phyloP scores from a whole-genome alignment of 2,329 filamentous ascomycete species.

The Coniochaeta sp. region DNA sequence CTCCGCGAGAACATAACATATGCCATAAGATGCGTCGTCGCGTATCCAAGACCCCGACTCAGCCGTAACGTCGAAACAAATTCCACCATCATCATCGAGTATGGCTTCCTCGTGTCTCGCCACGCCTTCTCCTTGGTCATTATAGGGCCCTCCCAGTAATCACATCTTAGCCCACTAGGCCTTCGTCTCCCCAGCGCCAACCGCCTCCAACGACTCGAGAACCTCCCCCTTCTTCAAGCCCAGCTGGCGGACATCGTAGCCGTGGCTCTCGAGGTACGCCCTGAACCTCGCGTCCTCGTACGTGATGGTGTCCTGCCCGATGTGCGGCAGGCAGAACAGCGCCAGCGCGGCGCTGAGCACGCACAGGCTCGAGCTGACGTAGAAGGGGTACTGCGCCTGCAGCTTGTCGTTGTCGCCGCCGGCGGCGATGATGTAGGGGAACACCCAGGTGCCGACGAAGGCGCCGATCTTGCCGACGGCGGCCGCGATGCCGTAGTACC shows the following conservation, averaged over 20 bases:
- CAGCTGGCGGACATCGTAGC: conserved; percentile 62
- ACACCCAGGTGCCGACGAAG: conserved; percentile 79
- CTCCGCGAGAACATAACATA: conserved; percentile 15
- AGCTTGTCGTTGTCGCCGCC: conserved; percentile 45
- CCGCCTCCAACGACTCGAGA: conserved; percentile 15
- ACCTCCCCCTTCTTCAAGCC: conserved; percentile 31
- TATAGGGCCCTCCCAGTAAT: background rate
- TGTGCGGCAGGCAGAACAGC: conserved; percentile 63
- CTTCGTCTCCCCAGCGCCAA: conserved; percentile 1
- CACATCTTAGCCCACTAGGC: conserved; percentile 3
- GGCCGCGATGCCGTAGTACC: conserved; percentile 67
- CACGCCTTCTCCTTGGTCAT: too few species aligned
- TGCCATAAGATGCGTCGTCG: conserved; percentile 17
- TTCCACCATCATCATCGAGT: too few species aligned
- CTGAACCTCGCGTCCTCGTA: conserved; percentile 71
- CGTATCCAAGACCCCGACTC: background rate
- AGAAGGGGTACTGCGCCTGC: conserved; percentile 81
- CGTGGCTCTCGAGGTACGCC: conserved; percentile 62
- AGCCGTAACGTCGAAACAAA: background rate
- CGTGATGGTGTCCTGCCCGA: conserved; percentile 80
- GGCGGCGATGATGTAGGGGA: conserved; percentile 62
- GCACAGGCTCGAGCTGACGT: conserved; percentile 70
- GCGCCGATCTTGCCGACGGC: conserved; percentile 71
- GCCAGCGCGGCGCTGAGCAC: conserved; percentile 63
- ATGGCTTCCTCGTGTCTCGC: too few species aligned